Percentiles rank a stretch among this genome's conserved stretches.
phyloP scores from a whole-genome alignment of 2,329 filamentous ascomycete genomes.

The Metarhizium guizhouense region DNA sequence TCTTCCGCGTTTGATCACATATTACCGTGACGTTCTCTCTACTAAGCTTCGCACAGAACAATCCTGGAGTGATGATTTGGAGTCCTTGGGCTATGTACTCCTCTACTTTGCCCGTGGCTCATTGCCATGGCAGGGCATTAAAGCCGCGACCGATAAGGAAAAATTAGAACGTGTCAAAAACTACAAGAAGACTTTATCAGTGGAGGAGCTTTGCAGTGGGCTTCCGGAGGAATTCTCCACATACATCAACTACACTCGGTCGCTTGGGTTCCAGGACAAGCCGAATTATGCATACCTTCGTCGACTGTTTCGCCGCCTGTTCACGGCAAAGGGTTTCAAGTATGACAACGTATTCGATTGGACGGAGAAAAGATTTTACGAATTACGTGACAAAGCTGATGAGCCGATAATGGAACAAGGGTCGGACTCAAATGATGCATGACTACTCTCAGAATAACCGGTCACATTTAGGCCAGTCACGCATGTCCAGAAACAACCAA shows the following conservation, averaged over 20 bases:
- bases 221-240: slow-evolving; percentile 70
- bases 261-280: slow-evolving; percentile 65
- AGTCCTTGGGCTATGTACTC: neutral
- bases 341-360: slow-evolving; percentile 74
- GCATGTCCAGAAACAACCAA: too few relatives aligned
- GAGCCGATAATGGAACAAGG: neutral
- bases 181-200: slow-evolving; percentile 41
- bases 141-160: slow-evolving; percentile 43
- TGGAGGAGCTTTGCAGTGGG: slow-evolving; percentile 63
- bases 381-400: neutral
- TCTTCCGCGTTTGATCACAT: too few relatives aligned
- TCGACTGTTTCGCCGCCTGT: slow-evolving; percentile 67
- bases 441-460: neutral
- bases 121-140: neutral
- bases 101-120: neutral
- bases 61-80: neutral
- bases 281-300: slow-evolving; percentile 68
- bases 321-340: slow-evolving; percentile 63
- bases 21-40: neutral
- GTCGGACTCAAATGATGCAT: neutral
- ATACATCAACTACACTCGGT: slow-evolving; percentile 68
- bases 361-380: slow-evolving; percentile 34
- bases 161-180: slow-evolving; percentile 34
- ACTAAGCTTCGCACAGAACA: neutral
- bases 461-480: neutral